Base-by-base conservation (phyloP, 2,329 filamentous ascomycete genomes). In the Aspergillus uvarum region DNA sequence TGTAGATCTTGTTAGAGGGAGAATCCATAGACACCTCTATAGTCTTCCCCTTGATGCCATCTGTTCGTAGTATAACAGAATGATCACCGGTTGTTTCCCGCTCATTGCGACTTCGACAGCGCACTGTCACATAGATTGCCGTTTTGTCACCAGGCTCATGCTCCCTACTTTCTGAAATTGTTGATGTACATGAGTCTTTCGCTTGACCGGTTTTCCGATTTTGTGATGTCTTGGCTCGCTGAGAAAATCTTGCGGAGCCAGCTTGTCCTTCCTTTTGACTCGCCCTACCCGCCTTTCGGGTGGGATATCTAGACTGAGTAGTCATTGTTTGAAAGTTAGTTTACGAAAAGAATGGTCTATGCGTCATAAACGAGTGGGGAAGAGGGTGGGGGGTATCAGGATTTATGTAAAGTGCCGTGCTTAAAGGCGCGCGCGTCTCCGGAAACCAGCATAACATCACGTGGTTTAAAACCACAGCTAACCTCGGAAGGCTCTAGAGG, bases 121-220 rank as follows among this genome's bases (percentile, higher is more conserved):
- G 86, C 59, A 99, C 96, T 35, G 98, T 93, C 50, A 99, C 96
- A 74, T 96, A 95, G 77, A 99, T 99, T 74, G 96, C 98, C 6
- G 94, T 98, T 76, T 96, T 92, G 68, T 92, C 88, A 54, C 85
- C 84, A 58, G 78, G 77, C 32, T 90, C 87, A 5, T 84, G 76
- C 49, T 94, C 92, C 10, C 29, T 31, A 31, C 10, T 31, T 31
- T 31, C 29, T 31, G 29, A 31, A 31, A 5, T 31, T 31, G 5
- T 31, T 31, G 10, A 10, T 31, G 10, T 31, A 31, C 10, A 31
- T 31, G 10, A 31, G 29, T 31, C 29, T 31, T 31, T 31, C 10
- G 10, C 29, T 31, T 31, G 29, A 31, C 29, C 10, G 29, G 29
- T 31, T 31, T 31, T 31, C 29, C 29, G 10, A 31, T 31, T 31